Conservation (phyloP, 176 grass and related monocot species). For the Thalia dealbata region DNA sequence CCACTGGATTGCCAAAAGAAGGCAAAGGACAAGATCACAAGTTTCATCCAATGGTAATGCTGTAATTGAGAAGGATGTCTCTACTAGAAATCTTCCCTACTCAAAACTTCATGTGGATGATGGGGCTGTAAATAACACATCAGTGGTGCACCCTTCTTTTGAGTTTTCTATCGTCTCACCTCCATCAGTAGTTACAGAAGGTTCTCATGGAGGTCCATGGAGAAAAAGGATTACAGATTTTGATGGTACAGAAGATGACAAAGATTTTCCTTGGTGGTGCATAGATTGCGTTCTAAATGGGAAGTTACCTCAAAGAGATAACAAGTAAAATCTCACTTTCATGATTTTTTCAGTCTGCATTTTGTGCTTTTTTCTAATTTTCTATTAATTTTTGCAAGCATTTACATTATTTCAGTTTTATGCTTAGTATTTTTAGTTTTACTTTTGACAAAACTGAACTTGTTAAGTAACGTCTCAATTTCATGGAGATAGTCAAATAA, state of each 20-base stretch:
- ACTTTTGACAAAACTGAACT: too few relatives aligned
- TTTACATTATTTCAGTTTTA: background rate
- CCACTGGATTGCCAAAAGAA: constrained; percentile 30
- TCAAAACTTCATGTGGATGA: constrained; percentile 62
- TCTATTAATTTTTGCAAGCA: background rate
- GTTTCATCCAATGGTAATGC: constrained; percentile 51
- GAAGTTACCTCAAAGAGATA: constrained; percentile 68
- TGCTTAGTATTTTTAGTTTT: background rate
- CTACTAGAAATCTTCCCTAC: constrained; percentile 35
- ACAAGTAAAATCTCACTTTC: constrained; percentile 40
- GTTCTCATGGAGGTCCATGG: constrained; percentile 73
- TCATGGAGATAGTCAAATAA: too few relatives aligned
- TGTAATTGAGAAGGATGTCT: constrained; percentile 37
- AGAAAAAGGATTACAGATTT: constrained; percentile 86
- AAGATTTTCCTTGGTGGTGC: constrained; percentile 87
- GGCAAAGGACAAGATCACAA: constrained; percentile 42
- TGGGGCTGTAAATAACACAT: constrained; percentile 41
- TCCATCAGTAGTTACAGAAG: constrained; percentile 86
- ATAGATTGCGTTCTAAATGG: constrained; percentile 50
- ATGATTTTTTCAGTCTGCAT: background rate
- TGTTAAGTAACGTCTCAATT: background rate
- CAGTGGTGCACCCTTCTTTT: constrained; percentile 42
- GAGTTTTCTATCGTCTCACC: constrained; percentile 64
- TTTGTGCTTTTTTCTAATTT: background rate
- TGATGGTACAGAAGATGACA: constrained; percentile 70